phyloP scores from a whole-genome alignment of 1,139 yeast species.

The Arxiozyma slooffiae region DNA sequence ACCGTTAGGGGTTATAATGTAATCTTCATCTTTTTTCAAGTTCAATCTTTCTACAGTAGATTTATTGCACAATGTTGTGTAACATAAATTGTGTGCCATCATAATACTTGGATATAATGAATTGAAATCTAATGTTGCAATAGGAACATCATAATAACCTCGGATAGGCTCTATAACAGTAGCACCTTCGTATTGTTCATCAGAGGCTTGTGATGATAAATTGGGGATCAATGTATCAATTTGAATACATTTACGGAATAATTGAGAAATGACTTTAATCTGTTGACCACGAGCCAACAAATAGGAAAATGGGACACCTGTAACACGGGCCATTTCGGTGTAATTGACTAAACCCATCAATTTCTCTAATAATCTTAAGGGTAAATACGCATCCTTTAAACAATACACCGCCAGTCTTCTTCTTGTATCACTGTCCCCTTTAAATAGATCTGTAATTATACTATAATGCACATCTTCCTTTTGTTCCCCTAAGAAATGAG shows the following conservation, averaged over 20 bases:
- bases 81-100: slow-evolving; percentile 99
- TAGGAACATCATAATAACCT: slow-evolving; percentile 94
- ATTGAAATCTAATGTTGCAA: slow-evolving; percentile 95
- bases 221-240: slow-evolving; percentile 86
- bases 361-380: slow-evolving; percentile 77
- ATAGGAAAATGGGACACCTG: slow-evolving; percentile 95
- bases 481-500: slow-evolving; percentile 88
- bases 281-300: slow-evolving; percentile 90
- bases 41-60: slow-evolving; percentile 57
- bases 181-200: slow-evolving; percentile 97
- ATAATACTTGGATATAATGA: slow-evolving; percentile 95
- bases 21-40: slow-evolving; percentile 63
- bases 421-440: slow-evolving; percentile 86
- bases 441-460: slow-evolving; percentile 86
- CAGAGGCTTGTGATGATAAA: slow-evolving; percentile 67
- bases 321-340: slow-evolving; percentile 98
- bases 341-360: slow-evolving; percentile 94
- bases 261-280: slow-evolving; percentile 90
- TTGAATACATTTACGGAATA: slow-evolving; percentile 82
- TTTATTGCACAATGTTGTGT: slow-evolving; percentile 72
- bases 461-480: slow-evolving; percentile 98
- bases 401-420: slow-evolving; percentile 94
- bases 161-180: slow-evolving; percentile 94
- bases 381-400: slow-evolving; percentile 89
- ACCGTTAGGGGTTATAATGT: slow-evolving; percentile 82